Percentiles rank a stretch among this genome's conserved stretches.
phyloP scores from a whole-genome alignment of 1,139 yeast genomes.

The Geotrichum restrictum region DNA sequence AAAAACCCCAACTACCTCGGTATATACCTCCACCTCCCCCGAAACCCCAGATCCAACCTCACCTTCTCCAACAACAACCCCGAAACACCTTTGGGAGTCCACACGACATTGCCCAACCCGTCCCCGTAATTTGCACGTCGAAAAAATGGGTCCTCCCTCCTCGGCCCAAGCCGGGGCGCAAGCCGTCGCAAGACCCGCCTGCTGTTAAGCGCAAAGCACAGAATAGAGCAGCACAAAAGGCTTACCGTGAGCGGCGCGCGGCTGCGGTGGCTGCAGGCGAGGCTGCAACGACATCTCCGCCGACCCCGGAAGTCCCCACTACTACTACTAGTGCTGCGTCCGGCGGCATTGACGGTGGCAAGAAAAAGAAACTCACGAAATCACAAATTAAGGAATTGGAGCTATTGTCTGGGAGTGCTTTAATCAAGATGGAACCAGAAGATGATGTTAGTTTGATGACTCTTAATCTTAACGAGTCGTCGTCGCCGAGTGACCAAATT shows the following conservation, averaged over 20 bases:
- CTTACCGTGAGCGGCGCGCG: slow-evolving; percentile 79
- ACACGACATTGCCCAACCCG: not conserved
- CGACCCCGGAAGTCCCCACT: not conserved
- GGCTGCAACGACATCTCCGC: not conserved
- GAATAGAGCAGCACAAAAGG: slow-evolving; percentile 87
- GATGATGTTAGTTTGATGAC: not conserved
- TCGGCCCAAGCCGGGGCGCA: slow-evolving; percentile 84
- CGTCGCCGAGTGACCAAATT: not conserved
- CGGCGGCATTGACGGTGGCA: not conserved
- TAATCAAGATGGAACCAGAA: not conserved
- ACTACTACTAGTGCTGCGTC: not conserved
- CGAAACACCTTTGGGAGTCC: not conserved
- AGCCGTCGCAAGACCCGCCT: slow-evolving; percentile 61
- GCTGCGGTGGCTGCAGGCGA: slow-evolving; percentile 38
- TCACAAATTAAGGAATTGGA: not conserved
- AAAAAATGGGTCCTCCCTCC: slow-evolving; percentile 91
- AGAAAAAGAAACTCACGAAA: slow-evolving; percentile 3
- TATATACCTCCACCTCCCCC: too few species aligned
- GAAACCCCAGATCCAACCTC: not conserved
- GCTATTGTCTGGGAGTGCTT: not conserved
- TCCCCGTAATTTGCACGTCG: slow-evolving; percentile 47
- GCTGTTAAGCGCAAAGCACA: slow-evolving; percentile 56
- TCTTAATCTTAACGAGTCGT: slow-evolving; percentile 1
- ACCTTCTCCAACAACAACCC: not conserved
- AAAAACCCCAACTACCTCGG: too few species aligned